Evolutionary conservation across 2,329 filamentous ascomycete genomes (phyloP).

Genomic region (Scytalidium sp.): DNA sequence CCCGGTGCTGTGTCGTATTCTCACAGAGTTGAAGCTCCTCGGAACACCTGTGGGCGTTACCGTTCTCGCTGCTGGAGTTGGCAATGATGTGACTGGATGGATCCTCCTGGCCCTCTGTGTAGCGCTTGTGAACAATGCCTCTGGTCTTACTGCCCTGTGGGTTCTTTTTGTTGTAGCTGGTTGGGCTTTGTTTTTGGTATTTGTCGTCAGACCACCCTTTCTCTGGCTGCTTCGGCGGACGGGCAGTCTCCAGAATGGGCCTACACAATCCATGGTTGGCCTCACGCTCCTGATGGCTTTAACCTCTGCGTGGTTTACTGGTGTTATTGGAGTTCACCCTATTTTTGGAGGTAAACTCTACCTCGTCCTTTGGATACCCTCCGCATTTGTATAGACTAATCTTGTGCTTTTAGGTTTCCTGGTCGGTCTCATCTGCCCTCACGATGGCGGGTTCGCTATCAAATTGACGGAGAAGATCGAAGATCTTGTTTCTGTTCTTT

Average conservation of each 20-base stretch:
- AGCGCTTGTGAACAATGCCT: constrained; percentile 83
- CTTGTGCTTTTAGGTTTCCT: constrained; percentile 62
- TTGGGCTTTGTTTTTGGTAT: constrained; percentile 74
- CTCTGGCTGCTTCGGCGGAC: constrained; percentile 70
- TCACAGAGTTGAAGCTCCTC: constrained; percentile 86
- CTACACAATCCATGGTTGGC: constrained; percentile 79
- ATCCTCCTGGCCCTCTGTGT: constrained; percentile 90
- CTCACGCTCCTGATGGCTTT: constrained; percentile 79
- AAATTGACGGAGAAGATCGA: constrained; percentile 93
- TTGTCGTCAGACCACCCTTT: constrained; percentile 70
- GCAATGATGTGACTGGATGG: constrained; percentile 91
- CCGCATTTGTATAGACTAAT: neutral
- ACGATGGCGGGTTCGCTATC: constrained; percentile 86
- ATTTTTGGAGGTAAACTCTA: constrained; percentile 68
- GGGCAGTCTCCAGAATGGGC: constrained; percentile 81
- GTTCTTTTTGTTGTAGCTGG: constrained; percentile 74
- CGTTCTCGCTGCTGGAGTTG: constrained; percentile 84
- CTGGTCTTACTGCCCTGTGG: constrained; percentile 78
- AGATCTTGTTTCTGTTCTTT: constrained; percentile 79
- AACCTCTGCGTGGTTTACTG: constrained; percentile 80
- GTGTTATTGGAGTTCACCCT: constrained; percentile 86
- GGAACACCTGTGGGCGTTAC: constrained; percentile 82
- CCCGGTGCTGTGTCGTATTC: constrained; percentile 88
- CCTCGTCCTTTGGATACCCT: neutral
- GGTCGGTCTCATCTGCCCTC: constrained; percentile 84